A percentile compares a stretch with the other conserved stretches of the same genome.
Evolutionary conservation across 2,329 filamentous ascomycete species (phyloP).

Genomic region (Hypoxylon sp.): DNA sequence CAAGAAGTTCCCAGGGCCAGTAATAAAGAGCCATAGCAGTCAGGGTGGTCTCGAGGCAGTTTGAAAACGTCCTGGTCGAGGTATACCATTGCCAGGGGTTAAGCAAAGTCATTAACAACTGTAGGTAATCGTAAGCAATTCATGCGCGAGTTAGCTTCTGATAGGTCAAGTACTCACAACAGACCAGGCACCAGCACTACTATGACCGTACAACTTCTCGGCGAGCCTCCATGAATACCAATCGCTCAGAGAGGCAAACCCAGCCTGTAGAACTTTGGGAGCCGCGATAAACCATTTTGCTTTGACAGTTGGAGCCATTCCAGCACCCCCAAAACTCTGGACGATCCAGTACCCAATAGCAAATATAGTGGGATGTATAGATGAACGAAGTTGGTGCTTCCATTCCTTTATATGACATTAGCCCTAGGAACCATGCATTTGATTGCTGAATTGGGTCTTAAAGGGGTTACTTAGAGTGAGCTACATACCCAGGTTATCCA

Average conservation of each 20-base stretch:
- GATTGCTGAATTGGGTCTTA: too few relatives aligned
- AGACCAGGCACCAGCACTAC: slow-evolving; percentile 70
- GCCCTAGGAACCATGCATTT: too few relatives aligned
- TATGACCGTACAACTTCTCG: slow-evolving; percentile 72
- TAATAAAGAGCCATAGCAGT: slow-evolving; percentile 80
- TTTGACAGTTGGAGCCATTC: slow-evolving; percentile 57
- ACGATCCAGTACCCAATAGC: slow-evolving; percentile 74
- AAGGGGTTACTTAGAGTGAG: too few relatives aligned
- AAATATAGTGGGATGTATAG: slow-evolving; percentile 89
- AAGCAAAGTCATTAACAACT: slow-evolving; percentile 75
- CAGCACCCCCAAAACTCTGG: slow-evolving; percentile 62
- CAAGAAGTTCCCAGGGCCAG: slow-evolving; percentile 85
- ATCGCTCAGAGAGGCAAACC: slow-evolving; percentile 80
- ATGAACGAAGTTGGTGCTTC: slow-evolving; percentile 85
- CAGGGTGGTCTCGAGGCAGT: slow-evolving; percentile 89
- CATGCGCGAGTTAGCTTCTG: neutral
- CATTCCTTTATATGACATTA: slow-evolving; percentile 97
- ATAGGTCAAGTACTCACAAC: slow-evolving; percentile 64
- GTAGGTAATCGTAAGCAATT: slow-evolving; percentile 27
- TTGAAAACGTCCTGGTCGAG: slow-evolving; percentile 91
- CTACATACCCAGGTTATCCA: slow-evolving; percentile 93
- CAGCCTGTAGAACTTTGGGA: slow-evolving; percentile 79
- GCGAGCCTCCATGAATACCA: slow-evolving; percentile 89
- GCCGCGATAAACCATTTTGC: slow-evolving; percentile 74
- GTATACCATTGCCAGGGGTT: slow-evolving; percentile 98